Base-by-base conservation (phyloP, 1,284 basidiomycete genomes). In the Takashimella koratensis region DNA sequence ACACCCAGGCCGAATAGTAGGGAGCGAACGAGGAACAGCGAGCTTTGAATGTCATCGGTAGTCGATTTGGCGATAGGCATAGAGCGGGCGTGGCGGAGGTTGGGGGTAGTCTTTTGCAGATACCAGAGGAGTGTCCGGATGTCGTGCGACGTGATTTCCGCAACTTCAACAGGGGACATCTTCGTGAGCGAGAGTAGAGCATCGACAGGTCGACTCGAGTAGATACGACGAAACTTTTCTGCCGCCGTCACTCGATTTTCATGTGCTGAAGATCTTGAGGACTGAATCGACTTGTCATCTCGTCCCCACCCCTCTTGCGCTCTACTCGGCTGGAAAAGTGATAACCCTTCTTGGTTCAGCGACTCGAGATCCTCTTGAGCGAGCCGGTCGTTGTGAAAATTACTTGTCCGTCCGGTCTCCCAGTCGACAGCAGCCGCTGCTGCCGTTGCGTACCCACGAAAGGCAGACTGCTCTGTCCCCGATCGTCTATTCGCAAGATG, bases 1-100 rank as follows among this genome's bases (percentile, higher is more conserved):
- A n/a, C n/a, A n/a, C n/a, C n/a, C n/a, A n/a, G n/a, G 19, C 58
- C 58, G 5, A 56, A 36, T 4, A 54, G 53, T 40, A 44, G 43
- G 10, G 51, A 36, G 8, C 30, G 30, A 36, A 36, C 10, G 30
- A 36, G 8, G 30, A 36, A 36, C 16, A 36, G 30, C 10, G 30
- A 36, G 30, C 30, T 36, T 36, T 36, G 10, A 36, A 36, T 36
- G 16, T 36, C 16, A 8, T 36, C 30, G 10, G 30, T 36, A 16
- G 30, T 36, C 8, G 30, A 36, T 36, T 8, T 16, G 30, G 30
- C 10, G 16, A 36, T 36, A 8, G 30, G 30, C 10, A 36, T 8
- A 36, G 8, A 8, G 8, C 30, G 30, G 16, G 30, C 16, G 8
- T 36, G 30, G 8, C 30, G 30, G 16, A 36, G 30, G 16, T 36